Percentiles rank a stretch among this genome's conserved stretches.
phyloP scores from a whole-genome alignment of 192 early-diverging fungal species.

The Podila horticola region DNA sequence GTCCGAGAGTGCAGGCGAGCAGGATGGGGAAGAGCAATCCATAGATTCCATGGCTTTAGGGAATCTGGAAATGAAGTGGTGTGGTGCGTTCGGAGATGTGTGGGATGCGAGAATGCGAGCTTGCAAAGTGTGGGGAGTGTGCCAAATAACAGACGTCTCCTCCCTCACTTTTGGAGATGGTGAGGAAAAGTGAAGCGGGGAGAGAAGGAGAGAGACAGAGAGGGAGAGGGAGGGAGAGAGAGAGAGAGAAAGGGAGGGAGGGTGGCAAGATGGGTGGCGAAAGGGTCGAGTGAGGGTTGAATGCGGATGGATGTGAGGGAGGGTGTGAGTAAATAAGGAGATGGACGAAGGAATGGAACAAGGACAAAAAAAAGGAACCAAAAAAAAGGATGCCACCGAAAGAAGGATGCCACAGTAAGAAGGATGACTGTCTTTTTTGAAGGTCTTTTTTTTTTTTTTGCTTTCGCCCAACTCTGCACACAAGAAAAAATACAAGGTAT shows the following conservation, averaged over 20 bases:
- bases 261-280: neutral
- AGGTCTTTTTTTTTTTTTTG: neutral
- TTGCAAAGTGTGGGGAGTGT: neutral
- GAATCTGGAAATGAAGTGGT: neutral
- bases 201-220: neutral
- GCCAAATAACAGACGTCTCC: neutral
- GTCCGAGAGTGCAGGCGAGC: conserved; percentile 2
- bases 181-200: neutral
- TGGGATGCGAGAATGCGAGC: neutral
- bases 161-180: neutral
- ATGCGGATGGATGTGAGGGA: conserved; percentile 4
- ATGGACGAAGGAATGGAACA: conserved; percentile 5
- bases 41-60: neutral
- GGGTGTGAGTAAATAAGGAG: conserved; percentile 10
- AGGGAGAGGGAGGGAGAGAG: neutral
- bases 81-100: no score
- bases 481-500: no score
- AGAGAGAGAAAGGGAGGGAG: neutral
- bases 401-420: neutral
- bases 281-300: conserved; percentile 7
- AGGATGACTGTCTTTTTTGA: neutral
- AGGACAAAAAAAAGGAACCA: neutral
- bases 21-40: neutral
- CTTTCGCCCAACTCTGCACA: no score
- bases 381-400: neutral